A percentile compares a stretch with the other conserved stretches of the same genome.
phyloP scores from a whole-genome alignment of 495 filamentous ascomycete genomes.

The Neurospora sp. region DNA sequence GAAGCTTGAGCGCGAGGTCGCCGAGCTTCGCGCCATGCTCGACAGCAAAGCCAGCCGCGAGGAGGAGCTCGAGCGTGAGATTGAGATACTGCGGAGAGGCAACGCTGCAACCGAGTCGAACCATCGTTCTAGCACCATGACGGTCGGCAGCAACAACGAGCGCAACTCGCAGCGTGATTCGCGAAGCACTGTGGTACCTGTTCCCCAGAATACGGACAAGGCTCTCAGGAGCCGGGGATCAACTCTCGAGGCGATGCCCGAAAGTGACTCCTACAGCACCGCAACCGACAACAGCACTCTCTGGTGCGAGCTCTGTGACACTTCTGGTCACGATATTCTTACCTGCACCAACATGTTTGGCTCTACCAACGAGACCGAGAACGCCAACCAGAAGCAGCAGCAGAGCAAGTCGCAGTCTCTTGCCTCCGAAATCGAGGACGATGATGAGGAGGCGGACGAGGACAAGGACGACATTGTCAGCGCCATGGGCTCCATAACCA shows the following conservation, averaged over 20 bases:
- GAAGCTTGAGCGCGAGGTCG: slow-evolving; percentile 66
- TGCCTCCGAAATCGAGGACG: not conserved
- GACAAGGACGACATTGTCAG: slow-evolving; percentile 39
- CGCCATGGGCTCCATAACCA: slow-evolving; percentile 32
- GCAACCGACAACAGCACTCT: slow-evolving; percentile 60
- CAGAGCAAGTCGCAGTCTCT: slow-evolving; percentile 9
- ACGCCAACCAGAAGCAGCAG: slow-evolving; percentile 17
- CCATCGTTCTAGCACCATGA: slow-evolving; percentile 41
- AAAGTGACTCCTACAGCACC: slow-evolving; percentile 64
- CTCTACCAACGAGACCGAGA: not conserved
- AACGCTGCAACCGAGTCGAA: slow-evolving; percentile 16
- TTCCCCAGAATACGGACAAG: slow-evolving; percentile 28
- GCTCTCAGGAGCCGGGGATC: slow-evolving; percentile 30
- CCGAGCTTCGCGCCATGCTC: slow-evolving; percentile 59
- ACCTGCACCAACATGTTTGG: slow-evolving; percentile 85
- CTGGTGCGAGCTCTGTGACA: slow-evolving; percentile 97
- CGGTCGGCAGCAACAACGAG: slow-evolving; percentile 37
- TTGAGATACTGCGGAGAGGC: slow-evolving; percentile 52
- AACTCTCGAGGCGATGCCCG: slow-evolving; percentile 51
- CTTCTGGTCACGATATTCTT: slow-evolving; percentile 84
- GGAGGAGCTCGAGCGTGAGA: slow-evolving; percentile 82
- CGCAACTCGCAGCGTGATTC: slow-evolving; percentile 48
- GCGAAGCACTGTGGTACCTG: slow-evolving; percentile 45
- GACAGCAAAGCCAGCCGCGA: slow-evolving; percentile 67
- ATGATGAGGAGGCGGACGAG: slow-evolving; percentile 4